phyloP scores from a whole-genome alignment of 805 yeast species.

The Spathaspora passalidarum region DNA sequence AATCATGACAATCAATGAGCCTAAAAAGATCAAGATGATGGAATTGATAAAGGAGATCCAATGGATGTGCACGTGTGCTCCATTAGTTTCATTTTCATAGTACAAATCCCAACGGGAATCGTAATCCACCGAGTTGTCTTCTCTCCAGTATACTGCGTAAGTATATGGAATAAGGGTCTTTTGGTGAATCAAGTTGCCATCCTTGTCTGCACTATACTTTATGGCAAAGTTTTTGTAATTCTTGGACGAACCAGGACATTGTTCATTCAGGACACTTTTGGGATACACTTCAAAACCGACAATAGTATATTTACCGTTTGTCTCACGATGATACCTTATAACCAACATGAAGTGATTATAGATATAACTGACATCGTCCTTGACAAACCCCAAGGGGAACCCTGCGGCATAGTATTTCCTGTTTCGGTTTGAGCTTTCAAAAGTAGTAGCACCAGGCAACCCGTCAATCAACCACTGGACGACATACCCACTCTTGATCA shows the following conservation, averaged over 20 bases:
- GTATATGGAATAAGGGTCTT: constrained; percentile 65
- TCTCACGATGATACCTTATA: constrained; percentile 58
- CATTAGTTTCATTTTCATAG: constrained; percentile 50
- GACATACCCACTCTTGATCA: constrained; percentile 68
- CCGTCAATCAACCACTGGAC: constrained; percentile 84
- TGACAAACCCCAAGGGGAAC: constrained; percentile 74
- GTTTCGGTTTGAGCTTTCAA: constrained; percentile 52
- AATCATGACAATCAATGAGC: constrained; percentile 63
- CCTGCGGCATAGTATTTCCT: constrained; percentile 81
- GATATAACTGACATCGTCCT: constrained; percentile 53
- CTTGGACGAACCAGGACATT: constrained; percentile 74
- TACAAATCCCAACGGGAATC: constrained; percentile 72
- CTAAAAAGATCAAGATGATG: constrained; percentile 56
- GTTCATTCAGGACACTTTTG: constrained; percentile 62
- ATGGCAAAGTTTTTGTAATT: constrained; percentile 57
- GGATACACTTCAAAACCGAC: constrained; percentile 93
- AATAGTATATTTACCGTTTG: constrained; percentile 49
- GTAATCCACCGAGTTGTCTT: constrained; percentile 65
- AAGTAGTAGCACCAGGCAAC: constrained; percentile 85
- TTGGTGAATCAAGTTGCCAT: constrained; percentile 22
- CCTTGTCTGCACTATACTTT: constrained; percentile 29
- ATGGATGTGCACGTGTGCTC: constrained; percentile 52
- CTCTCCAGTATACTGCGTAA: constrained; percentile 86
- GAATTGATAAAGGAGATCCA: constrained; percentile 79
- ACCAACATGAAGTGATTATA: constrained; percentile 84